These are phyloP conservation scores for Stephania yunnanensis DNA, from an alignment of 164 flowering plant species.

Conservation along the genomic window DNA sequence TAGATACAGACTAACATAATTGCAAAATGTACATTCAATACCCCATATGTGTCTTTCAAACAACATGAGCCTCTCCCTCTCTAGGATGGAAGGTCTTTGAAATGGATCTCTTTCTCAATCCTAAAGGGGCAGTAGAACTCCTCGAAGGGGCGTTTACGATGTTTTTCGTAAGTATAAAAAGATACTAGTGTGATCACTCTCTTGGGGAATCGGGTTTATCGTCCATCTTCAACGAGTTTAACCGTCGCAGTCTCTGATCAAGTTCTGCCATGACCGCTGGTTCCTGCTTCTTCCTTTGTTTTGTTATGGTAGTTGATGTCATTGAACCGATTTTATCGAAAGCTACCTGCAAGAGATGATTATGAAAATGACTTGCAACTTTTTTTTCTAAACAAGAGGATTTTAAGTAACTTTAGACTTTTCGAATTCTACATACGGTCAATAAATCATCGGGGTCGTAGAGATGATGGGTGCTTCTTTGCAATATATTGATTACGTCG, in stretches of 20 bases:
- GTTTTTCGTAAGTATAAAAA: not conserved
- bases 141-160: not conserved
- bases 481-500: constrained; percentile 71
- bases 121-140: not conserved
- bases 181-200: not conserved
- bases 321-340: constrained; percentile 84
- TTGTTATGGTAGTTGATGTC: constrained; percentile 80
- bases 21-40: not conserved
- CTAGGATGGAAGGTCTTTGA: constrained; percentile 2
- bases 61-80: constrained; percentile 3
- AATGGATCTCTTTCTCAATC: constrained; percentile 1
- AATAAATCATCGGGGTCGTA: constrained; percentile 91
- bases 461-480: constrained; percentile 78
- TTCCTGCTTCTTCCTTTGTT: constrained; percentile 94
- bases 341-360: constrained; percentile 63
- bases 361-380: not conserved
- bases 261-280: constrained; percentile 97
- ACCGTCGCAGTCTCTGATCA: constrained; percentile 68
- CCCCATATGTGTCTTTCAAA: not conserved
- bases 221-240: constrained; percentile 46
- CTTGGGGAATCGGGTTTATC: constrained; percentile 19
- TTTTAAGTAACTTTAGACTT: not conserved
- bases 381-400: not conserved
- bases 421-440: constrained; percentile 44
- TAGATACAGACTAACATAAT: constrained; percentile 10